Conservation (phyloP, 768 basidiomycete species). For the Goffeauzyma gilvescens region DNA sequence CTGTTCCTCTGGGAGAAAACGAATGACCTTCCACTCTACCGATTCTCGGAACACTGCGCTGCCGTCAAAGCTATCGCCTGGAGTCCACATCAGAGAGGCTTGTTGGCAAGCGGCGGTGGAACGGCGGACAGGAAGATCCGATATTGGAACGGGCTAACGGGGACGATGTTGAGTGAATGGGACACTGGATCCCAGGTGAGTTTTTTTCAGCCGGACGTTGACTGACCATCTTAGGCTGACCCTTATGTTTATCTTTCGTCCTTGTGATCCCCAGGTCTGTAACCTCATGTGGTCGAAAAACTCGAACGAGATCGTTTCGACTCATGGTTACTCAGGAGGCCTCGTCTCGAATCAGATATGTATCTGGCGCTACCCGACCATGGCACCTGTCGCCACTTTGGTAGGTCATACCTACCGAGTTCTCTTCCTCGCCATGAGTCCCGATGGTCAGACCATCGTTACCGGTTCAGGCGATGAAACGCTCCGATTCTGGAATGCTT, state of each 20-base stretch:
- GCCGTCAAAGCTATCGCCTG: constrained; percentile 96
- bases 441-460: constrained; percentile 92
- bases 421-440: constrained; percentile 89
- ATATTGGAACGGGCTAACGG: constrained; percentile 87
- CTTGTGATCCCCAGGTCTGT: constrained; percentile 47
- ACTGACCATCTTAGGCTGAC: neutral
- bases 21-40: constrained; percentile 53
- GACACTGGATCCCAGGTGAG: constrained; percentile 91
- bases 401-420: constrained; percentile 91
- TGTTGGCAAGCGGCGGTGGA: constrained; percentile 85
- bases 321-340: constrained; percentile 86
- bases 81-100: constrained; percentile 82
- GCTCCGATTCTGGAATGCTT: constrained; percentile 90
- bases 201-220: neutral
- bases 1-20: constrained; percentile 90
- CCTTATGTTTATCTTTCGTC: neutral
- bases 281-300: constrained; percentile 92
- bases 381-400: constrained; percentile 84
- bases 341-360: constrained; percentile 91
- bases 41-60: constrained; percentile 89
- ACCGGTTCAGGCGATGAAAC: constrained; percentile 98
- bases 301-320: constrained; percentile 92
- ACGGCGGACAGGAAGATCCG: constrained; percentile 98
- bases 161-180: constrained; percentile 62
- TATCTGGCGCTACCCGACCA: constrained; percentile 69